Conservation (phyloP, 2,329 filamentous ascomycete species). For the Epichloe baconii region DNA sequence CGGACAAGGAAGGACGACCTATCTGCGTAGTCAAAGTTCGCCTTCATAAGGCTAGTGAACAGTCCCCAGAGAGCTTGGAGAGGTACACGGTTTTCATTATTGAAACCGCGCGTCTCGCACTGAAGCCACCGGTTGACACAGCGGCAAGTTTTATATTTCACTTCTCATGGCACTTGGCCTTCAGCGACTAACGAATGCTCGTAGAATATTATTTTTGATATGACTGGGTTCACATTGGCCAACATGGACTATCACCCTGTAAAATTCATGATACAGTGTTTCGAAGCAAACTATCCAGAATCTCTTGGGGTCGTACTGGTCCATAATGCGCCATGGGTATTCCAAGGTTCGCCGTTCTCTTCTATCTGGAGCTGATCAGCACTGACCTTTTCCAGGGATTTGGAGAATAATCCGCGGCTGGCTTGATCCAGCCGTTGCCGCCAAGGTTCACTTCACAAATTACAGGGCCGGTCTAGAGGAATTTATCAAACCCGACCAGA, state of each 20-base stretch:
- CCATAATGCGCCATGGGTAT: slow-evolving; percentile 94
- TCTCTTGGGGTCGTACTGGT: slow-evolving; percentile 80
- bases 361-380: background rate
- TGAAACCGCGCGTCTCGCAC: slow-evolving; percentile 78
- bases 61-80: slow-evolving; percentile 71
- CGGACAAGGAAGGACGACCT: slow-evolving; percentile 72
- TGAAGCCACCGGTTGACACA: slow-evolving; percentile 73
- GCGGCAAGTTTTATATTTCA: slow-evolving; percentile 50
- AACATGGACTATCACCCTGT: slow-evolving; percentile 98
- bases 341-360: slow-evolving; percentile 53
- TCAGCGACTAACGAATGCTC: background rate
- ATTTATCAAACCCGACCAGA: slow-evolving; percentile 57
- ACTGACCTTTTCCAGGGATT: slow-evolving; percentile 44
- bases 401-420: slow-evolving; percentile 94
- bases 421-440: slow-evolving; percentile 91
- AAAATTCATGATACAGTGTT: slow-evolving; percentile 99
- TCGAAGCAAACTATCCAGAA: slow-evolving; percentile 97
- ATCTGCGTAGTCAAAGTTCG: slow-evolving; percentile 77
- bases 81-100: slow-evolving; percentile 88
- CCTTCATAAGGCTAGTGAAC: slow-evolving; percentile 69
- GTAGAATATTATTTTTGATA: slow-evolving; percentile 86
- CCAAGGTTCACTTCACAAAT: slow-evolving; percentile 88
- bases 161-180: too few relatives aligned
- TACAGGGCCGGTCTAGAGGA: slow-evolving; percentile 63
- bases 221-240: slow-evolving; percentile 83